phyloP scores from a whole-genome alignment of 306 rosid genomes.

The Castanopsis chinensis region DNA sequence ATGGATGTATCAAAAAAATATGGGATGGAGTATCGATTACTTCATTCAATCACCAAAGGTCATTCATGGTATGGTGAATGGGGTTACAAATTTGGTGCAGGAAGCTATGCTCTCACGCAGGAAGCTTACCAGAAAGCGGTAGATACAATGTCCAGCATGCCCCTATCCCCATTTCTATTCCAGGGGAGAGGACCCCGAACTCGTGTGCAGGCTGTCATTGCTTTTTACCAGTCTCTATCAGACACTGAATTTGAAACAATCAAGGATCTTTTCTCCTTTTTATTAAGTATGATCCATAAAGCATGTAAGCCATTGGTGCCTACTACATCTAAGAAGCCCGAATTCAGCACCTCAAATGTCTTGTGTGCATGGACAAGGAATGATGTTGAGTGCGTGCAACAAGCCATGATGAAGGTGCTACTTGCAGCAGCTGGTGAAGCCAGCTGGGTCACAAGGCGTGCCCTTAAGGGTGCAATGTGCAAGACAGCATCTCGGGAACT shows the following conservation, averaged over 20 bases:
- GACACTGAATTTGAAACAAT: conserved; percentile 39
- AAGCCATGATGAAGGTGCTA: conserved; percentile 53
- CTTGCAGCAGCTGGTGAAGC: conserved; percentile 28
- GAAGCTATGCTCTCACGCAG: conserved; percentile 67
- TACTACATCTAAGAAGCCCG: conserved; percentile 12
- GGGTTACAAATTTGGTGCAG: conserved; percentile 71
- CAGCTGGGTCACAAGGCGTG: conserved; percentile 50
- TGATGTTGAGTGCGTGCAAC: conserved; percentile 56
- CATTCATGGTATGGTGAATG: conserved; percentile 72
- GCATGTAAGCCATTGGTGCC: conserved; percentile 16
- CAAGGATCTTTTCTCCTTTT: conserved; percentile 58
- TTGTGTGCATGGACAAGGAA: conserved; percentile 49
- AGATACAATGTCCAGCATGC: conserved; percentile 35
- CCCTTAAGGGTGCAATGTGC: conserved; percentile 58
- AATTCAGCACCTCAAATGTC: conserved; percentile 16
- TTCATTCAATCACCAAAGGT: conserved; percentile 53
- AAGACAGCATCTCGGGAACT: conserved; percentile 52
- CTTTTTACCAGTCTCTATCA: conserved; percentile 57
- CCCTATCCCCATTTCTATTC: conserved; percentile 42
- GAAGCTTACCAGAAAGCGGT: conserved; percentile 53
- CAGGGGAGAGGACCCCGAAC: conserved; percentile 38
- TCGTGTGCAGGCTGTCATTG: conserved; percentile 48
- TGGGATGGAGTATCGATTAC: conserved; percentile 59
- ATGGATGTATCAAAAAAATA: conserved; percentile 75
- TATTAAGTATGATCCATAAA: conserved; percentile 29